Evolutionary conservation across 805 yeast genomes (phyloP).

Genomic region (Nakazawaea peltata): DNA sequence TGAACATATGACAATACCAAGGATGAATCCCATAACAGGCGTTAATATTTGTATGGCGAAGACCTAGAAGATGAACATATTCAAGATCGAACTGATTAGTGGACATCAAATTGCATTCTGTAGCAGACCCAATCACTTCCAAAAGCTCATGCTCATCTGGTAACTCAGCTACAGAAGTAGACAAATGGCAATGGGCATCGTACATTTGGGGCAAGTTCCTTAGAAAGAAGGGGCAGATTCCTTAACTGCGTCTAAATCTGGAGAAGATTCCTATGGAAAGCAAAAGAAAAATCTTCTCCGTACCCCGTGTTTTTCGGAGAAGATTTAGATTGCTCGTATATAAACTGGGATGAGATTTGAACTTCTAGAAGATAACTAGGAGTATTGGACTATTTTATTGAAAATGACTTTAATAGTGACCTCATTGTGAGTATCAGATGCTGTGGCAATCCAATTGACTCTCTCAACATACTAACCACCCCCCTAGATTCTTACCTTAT

Average conservation of each 20-base stretch:
- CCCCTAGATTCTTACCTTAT: conserved; percentile 56
- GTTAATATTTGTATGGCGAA: conserved; percentile 17
- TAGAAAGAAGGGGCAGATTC: too few species aligned
- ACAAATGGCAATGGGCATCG: conserved; percentile 34
- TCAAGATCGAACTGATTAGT: conserved; percentile 32
- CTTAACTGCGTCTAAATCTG: too few species aligned
- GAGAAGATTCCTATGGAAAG: too few species aligned
- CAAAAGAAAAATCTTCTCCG: too few species aligned
- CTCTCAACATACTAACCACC: not conserved
- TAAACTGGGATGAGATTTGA: too few species aligned
- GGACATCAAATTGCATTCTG: conserved; percentile 33
- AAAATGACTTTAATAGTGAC: conserved; percentile 72
- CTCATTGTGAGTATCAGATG: conserved; percentile 43
- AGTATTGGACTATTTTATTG: too few species aligned
- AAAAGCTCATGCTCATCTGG: too few species aligned
- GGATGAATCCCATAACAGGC: conserved; percentile 82
- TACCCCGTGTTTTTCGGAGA: too few species aligned
- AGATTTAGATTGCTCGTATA: too few species aligned
- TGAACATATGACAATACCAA: conserved; percentile 73
- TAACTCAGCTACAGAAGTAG: conserved; percentile 13
- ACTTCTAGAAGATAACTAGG: too few species aligned
- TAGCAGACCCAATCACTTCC: not conserved
- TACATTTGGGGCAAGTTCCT: conserved; percentile 12
- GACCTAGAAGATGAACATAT: conserved; percentile 16
- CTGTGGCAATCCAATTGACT: not conserved